phyloP scores from a whole-genome alignment of 371 early-diverging fungal species.

The Rhizopus delemar region DNA sequence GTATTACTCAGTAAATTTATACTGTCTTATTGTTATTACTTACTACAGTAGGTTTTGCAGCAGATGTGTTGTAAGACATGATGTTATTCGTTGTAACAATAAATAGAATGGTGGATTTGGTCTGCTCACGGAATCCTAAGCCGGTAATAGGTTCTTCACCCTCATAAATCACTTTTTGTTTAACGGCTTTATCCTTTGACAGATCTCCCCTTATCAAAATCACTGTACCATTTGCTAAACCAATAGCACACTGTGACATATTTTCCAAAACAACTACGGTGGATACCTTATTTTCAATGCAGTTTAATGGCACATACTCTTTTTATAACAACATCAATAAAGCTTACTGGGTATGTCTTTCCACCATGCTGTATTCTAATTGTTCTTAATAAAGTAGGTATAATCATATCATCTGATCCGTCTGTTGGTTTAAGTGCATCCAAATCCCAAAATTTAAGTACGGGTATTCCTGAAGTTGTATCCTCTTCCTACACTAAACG shows the following conservation, averaged over 20 bases:
- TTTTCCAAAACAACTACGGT: conserved; percentile 80
- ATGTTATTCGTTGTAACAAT: conserved; percentile 75
- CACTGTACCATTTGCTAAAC: conserved; percentile 88
- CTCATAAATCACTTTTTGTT: conserved; percentile 79
- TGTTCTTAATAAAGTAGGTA: conserved; percentile 65
- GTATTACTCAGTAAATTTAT: not conserved
- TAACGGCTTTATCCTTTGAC: conserved; percentile 72
- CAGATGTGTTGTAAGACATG: conserved; percentile 66
- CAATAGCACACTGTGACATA: conserved; percentile 85
- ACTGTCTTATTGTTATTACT: conserved; percentile 3
- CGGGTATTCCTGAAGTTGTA: conserved; percentile 44
- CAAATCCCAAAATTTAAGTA: conserved; percentile 82
- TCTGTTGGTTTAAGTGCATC: conserved; percentile 55
- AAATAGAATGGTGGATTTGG: conserved; percentile 65
- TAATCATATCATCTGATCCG: conserved; percentile 45
- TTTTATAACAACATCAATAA: not conserved
- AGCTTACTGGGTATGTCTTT: conserved; percentile 67
- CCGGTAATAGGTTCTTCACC: conserved; percentile 86
- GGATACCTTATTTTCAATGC: conserved; percentile 59
- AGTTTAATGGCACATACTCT: not conserved
- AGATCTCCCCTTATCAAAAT: conserved; percentile 83
- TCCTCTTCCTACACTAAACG: conserved; percentile 51
- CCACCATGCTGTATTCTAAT: conserved; percentile 76
- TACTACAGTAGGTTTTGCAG: conserved; percentile 56
- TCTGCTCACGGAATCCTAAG: conserved; percentile 78